phyloP scores from a whole-genome alignment of 805 yeast species.

The Starmerella gropengiesseri region DNA sequence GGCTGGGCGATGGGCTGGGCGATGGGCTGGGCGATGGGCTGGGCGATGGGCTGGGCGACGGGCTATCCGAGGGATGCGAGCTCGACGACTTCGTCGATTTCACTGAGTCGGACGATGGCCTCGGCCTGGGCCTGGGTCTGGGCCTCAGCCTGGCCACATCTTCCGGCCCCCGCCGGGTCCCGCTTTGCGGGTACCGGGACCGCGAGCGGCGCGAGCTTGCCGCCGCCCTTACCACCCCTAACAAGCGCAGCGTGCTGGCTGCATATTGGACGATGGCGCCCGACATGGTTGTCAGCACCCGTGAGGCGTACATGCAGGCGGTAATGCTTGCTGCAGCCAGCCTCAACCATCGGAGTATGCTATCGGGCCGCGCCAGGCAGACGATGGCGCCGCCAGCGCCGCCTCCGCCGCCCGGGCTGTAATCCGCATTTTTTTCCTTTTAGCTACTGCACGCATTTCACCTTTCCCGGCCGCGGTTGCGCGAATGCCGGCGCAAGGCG shows the following conservation, averaged over 20 bases:
- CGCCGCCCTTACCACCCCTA: slow-evolving; percentile 21
- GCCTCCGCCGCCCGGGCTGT: too few species aligned
- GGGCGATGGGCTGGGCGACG: too few species aligned
- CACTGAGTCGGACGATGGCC: not conserved
- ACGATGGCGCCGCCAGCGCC: slow-evolving; percentile 22
- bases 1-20: too few species aligned
- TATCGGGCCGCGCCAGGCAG: slow-evolving; percentile 28
- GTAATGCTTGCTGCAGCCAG: slow-evolving; percentile 25
- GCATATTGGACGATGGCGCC: slow-evolving; percentile 25
- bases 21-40: too few species aligned
- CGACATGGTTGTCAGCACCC: slow-evolving; percentile 14
- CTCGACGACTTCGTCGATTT: slow-evolving; percentile 13
- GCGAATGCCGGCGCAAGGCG: too few species aligned
- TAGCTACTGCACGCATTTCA: too few species aligned
- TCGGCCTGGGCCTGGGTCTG: too few species aligned
- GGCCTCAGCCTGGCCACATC: too few species aligned
- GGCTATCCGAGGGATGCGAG: not conserved
- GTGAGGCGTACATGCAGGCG: slow-evolving; percentile 23
- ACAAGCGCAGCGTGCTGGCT: slow-evolving; percentile 22
- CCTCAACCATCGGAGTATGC: slow-evolving; percentile 25
- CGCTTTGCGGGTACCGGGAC: slow-evolving; percentile 8
- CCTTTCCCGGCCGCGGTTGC: too few species aligned
- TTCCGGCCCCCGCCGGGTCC: not conserved
- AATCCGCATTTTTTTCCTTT: too few species aligned
- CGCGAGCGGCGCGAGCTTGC: slow-evolving; percentile 1